Evolutionary conservation across 106 monocot species (phyloP), one percentile per base, ranked within the genome.

Genomic region (Platanthera zijinensis): DNA sequence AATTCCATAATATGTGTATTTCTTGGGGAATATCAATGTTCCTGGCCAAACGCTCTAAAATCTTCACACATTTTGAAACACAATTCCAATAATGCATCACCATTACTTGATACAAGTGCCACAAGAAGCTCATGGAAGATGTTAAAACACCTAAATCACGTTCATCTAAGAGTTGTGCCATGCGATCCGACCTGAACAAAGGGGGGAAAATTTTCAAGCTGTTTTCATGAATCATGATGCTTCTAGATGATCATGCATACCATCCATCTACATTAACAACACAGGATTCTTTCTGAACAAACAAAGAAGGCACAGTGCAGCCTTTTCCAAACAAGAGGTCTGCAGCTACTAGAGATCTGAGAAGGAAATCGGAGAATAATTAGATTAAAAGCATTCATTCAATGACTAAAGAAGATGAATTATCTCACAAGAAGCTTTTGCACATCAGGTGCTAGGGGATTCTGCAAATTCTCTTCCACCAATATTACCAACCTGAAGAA

Each of bases 131-230:
- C 97, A 92, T 99, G 68, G 88, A 89, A 80, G 94, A 83, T 75
- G 97, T 99, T 80, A 94, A 83, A 79, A 99, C 97, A 74, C 97
- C 97, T 53, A 99, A 83, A 77, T 99, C 97, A 57, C 97, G 89
- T 73, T 99, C 97, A 87, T 99, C 97, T 71, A 99, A 88, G 80
- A 99, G 97, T 75, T 99, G 97, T 57, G 88, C 83, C 91, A 99
- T 99, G 52, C 90, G 87, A 83, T 99, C 97, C 73, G 97, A 83
- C 97, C 97, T 99, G 84, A 76, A 77, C 77, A 10, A 7, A 66
- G 5, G 72, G 80, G 73, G 47, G 56, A 14, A 79, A 73, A 13
- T 32, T 32, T 28, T 66, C 30, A 66, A 32, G 18, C 59, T 18
- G 11, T 66, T 11, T 6, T 30, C 32, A 32, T 32, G 32, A 32